These are phyloP conservation scores for Eucalyptus regnans DNA, from an alignment of 345 rosid species.

Conservation along the genomic window DNA sequence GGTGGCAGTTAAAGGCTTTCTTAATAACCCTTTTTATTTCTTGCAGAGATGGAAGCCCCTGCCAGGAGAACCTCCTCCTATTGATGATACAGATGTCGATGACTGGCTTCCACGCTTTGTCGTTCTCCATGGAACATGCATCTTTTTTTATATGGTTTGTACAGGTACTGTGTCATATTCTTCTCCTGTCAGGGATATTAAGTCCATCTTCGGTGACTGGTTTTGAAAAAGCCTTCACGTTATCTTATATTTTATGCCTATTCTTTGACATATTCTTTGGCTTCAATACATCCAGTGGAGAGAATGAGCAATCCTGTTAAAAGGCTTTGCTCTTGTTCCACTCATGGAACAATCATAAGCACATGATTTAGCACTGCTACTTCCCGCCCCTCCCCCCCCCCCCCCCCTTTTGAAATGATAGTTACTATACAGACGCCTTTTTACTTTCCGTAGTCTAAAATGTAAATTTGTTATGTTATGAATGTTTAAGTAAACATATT, in stretches of 20 bases:
- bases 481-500: not conserved
- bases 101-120: slow-evolving; percentile 98
- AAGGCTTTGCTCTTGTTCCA: not conserved
- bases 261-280: not conserved
- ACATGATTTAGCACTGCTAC: not conserved
- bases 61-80: slow-evolving; percentile 88
- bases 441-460: not conserved
- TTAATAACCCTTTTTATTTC: not conserved
- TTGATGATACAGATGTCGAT: slow-evolving; percentile 88
- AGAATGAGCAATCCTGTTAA: not conserved
- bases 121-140: slow-evolving; percentile 85
- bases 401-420: not conserved
- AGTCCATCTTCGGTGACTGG: not conserved
- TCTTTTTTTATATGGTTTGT: slow-evolving; percentile 67
- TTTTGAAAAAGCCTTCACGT: not conserved
- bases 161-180: slow-evolving; percentile 37
- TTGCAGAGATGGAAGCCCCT: slow-evolving; percentile 89
- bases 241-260: not conserved
- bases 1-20: not conserved
- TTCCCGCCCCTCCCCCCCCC: no score
- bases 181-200: not conserved
- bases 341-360: not conserved
- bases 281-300: not conserved
- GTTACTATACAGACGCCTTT: not conserved
- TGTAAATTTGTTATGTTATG: not conserved